Percentiles rank a stretch among this genome's conserved stretches.
phyloP scores from a whole-genome alignment of 140 eudicot genomes.

The Senecio squalidus region DNA sequence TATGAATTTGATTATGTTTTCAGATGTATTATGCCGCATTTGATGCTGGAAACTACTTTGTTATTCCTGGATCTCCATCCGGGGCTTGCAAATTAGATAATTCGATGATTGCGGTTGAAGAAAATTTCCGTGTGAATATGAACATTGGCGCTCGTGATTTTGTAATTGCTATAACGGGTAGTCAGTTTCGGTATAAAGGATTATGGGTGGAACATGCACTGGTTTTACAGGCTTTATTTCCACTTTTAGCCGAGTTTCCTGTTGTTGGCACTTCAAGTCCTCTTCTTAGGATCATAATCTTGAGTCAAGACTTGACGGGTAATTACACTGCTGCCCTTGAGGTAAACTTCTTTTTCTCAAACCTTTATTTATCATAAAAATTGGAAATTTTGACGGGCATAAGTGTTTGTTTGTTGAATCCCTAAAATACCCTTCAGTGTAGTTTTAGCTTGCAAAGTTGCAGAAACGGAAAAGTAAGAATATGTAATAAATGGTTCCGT shows the following conservation, averaged over 20 bases:
- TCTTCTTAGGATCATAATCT: conserved; percentile 51
- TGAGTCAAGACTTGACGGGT: conserved; percentile 44
- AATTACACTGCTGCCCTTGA: conserved; percentile 71
- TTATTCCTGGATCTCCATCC: conserved; percentile 83
- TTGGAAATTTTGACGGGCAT: not conserved
- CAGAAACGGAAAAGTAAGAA: no score
- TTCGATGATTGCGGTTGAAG: conserved; percentile 22
- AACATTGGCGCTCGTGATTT: conserved; percentile 46
- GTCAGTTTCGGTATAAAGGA: conserved; percentile 73
- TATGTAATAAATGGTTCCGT: no score
- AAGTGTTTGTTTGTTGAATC: not conserved
- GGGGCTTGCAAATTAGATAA: conserved; percentile 57
- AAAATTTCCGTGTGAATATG: conserved; percentile 36
- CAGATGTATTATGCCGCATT: conserved; percentile 78
- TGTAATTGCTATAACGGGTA: conserved; percentile 63
- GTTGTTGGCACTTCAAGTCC: conserved; percentile 26
- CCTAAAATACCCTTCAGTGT: no score
- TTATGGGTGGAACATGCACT: conserved; percentile 93
- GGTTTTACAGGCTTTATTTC: conserved; percentile 64
- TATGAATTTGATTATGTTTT: not conserved
- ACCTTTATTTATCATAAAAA: not conserved
- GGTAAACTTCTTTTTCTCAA: conserved; percentile 30
- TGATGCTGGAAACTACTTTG: conserved; percentile 92
- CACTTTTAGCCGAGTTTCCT: conserved; percentile 50
- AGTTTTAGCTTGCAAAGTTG: no score